Evolutionary conservation across 768 basidiomycete genomes (phyloP).

Genomic region (Boletus subparvulus): DNA sequence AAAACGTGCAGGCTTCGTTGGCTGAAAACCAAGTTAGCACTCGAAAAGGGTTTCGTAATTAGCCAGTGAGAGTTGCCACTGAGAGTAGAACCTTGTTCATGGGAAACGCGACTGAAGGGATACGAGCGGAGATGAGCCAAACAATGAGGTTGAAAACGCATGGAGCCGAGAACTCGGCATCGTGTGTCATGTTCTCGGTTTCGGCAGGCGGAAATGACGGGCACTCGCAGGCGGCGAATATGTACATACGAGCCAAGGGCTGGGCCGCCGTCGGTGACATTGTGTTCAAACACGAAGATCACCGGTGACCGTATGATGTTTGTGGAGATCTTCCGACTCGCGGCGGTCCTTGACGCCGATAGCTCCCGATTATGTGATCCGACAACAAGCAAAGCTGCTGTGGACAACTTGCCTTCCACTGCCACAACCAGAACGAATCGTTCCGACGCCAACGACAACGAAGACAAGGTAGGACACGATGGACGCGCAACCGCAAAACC

Average conservation of each 20-base stretch:
- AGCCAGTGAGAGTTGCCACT: too few relatives aligned
- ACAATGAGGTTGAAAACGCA: too few relatives aligned
- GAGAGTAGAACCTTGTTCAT: too few relatives aligned
- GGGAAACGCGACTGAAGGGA: not conserved
- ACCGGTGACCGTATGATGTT: too few relatives aligned
- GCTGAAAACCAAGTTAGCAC: not conserved
- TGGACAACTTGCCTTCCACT: not conserved
- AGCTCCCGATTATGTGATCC: constrained; percentile 14
- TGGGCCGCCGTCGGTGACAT: too few relatives aligned
- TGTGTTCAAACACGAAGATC: too few relatives aligned
- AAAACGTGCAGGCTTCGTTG: not conserved
- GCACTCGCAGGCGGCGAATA: not conserved
- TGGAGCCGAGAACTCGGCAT: not conserved
- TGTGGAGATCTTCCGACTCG: too few relatives aligned
- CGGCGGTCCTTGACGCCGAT: too few relatives aligned
- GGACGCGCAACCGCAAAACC: constrained; percentile 26
- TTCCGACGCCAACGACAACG: not conserved
- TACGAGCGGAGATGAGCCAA: not conserved
- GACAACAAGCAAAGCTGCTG: too few relatives aligned
- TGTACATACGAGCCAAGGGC: too few relatives aligned
- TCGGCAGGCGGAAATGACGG: not conserved
- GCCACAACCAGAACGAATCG: not conserved
- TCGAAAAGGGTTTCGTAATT: not conserved
- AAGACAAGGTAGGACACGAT: constrained; percentile 11
- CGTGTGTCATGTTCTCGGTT: not conserved